Conservation (phyloP, 148 eudicot genomes). For the Drosera capensis region DNA sequence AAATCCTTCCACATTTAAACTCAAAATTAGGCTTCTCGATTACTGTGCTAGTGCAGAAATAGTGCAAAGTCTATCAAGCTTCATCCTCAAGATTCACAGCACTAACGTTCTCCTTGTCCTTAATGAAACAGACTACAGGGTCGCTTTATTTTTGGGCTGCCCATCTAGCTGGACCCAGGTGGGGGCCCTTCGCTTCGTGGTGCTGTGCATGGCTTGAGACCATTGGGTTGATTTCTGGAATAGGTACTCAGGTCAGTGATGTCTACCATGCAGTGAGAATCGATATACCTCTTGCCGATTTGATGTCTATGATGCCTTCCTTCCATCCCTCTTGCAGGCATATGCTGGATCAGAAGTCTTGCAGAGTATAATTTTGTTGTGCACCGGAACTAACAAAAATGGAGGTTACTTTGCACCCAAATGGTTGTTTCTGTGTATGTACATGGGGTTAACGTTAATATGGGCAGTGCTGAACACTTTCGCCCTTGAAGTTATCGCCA, state of each 20-base stretch:
- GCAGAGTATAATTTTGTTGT: slow-evolving; percentile 42
- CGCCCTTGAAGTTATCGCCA: slow-evolving; percentile 47
- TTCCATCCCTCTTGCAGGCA: slow-evolving; percentile 20
- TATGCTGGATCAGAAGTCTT: slow-evolving; percentile 50
- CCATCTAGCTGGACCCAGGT: slow-evolving; percentile 54
- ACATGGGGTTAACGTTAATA: slow-evolving; percentile 32
- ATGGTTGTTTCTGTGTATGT: slow-evolving; percentile 51
- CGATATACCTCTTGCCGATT: not conserved
- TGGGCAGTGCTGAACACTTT: slow-evolving; percentile 68
- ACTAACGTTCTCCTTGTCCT: slow-evolving; percentile 2
- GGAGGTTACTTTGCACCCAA: slow-evolving; percentile 56
- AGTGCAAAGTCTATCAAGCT: no score
- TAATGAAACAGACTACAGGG: slow-evolving; percentile 51
- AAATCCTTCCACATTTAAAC: no score
- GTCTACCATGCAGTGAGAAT: not conserved
- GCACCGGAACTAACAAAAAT: slow-evolving; percentile 46
- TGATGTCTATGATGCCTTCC: not conserved
- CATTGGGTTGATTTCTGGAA: slow-evolving; percentile 48
- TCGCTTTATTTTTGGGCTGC: slow-evolving; percentile 67
- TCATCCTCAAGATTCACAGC: not conserved
- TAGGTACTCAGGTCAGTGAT: slow-evolving; percentile 40
- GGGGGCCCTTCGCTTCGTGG: slow-evolving; percentile 73
- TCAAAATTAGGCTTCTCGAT: no score
- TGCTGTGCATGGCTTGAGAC: slow-evolving; percentile 67
- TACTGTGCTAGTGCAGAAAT: no score